phyloP scores from a whole-genome alignment of 768 basidiomycete genomes.

The Cyathus striatus region DNA sequence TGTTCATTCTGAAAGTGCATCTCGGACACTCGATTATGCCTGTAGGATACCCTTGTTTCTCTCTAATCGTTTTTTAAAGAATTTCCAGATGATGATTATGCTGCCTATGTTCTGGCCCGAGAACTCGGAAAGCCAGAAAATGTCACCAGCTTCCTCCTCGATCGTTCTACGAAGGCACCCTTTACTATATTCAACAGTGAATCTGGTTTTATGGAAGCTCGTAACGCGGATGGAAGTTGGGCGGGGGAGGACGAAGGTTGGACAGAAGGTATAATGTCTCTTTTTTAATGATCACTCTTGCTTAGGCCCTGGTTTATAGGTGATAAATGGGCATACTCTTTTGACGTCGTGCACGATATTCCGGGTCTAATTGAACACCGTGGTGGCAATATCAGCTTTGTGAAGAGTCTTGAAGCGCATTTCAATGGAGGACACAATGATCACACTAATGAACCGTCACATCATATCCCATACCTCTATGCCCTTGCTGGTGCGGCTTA shows the following conservation, averaged over 20 bases:
- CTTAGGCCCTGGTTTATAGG: conserved; percentile 15
- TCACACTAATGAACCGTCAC: conserved; percentile 85
- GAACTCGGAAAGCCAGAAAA: conserved; percentile 46
- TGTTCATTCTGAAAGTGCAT: conserved; percentile 74
- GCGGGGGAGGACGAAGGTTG: conserved; percentile 70
- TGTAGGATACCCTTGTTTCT: conserved; percentile 36
- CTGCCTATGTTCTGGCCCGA: conserved; percentile 57
- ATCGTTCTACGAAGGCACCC: conserved; percentile 51
- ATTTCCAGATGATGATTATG: conserved; percentile 69
- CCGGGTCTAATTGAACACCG: conserved; percentile 54
- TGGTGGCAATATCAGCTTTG: conserved; percentile 64
- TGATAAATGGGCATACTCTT: conserved; percentile 65
- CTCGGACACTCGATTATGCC: conserved; percentile 74
- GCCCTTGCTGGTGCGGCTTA: conserved; percentile 65
- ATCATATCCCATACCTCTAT: conserved; percentile 84
- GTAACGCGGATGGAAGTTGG: conserved; percentile 63
- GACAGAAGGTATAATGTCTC: conserved; percentile 59
- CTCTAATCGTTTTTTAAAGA: neutral
- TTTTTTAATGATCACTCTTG: neutral
- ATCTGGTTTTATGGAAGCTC: conserved; percentile 82
- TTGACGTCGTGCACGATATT: conserved; percentile 72
- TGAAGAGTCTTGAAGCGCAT: conserved; percentile 59
- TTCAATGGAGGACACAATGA: conserved; percentile 67
- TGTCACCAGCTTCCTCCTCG: conserved; percentile 39
- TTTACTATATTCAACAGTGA: conserved; percentile 63